phyloP scores from a whole-genome alignment of 495 filamentous ascomycete species.

The Hyaloscypha hepaticicola region DNA sequence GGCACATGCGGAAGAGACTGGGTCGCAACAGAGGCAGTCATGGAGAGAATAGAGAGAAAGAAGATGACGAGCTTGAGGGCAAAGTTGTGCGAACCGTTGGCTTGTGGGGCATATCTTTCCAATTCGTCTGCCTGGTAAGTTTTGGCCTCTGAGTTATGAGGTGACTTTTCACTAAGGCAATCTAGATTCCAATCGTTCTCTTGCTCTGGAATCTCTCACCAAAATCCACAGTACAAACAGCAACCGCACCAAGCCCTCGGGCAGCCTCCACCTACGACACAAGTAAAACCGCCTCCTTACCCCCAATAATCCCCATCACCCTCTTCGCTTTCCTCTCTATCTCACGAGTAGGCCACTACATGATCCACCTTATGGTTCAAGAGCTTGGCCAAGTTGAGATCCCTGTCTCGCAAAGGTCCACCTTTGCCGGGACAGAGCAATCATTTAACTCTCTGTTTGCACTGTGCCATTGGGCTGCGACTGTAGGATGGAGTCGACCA shows the following conservation, averaged over 20 bases:
- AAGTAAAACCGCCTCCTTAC: not conserved
- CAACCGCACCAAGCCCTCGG: not conserved
- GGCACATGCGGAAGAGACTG: conserved; percentile 32
- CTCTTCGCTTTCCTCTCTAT: conserved; percentile 42
- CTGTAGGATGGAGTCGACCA: conserved; percentile 39
- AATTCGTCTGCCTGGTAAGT: conserved; percentile 38
- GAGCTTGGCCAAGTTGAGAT: conserved; percentile 43
- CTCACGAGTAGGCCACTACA: conserved; percentile 42
- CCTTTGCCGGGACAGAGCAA: conserved; percentile 44
- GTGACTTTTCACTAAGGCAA: conserved; percentile 7
- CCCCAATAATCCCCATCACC: conserved; percentile 22
- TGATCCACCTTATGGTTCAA: conserved; percentile 44
- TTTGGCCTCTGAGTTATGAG: not conserved
- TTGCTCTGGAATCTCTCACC: conserved; percentile 37
- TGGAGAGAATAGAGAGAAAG: conserved; percentile 13
- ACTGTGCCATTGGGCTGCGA: conserved; percentile 38
- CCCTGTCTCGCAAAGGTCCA: conserved; percentile 36
- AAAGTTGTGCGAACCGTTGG: conserved; percentile 36
- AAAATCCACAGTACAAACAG: not conserved
- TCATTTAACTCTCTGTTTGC: conserved; percentile 41
- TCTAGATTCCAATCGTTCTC: conserved; percentile 39
- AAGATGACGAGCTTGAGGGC: conserved; percentile 28
- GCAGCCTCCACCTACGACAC: conserved; percentile 6
- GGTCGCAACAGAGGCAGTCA: not conserved
- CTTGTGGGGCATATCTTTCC: conserved; percentile 40